Evolutionary conservation across 2,329 filamentous ascomycete species (phyloP), one percentile per base, ranked within the genome.

Genomic region (Aspergillus sp.): DNA sequence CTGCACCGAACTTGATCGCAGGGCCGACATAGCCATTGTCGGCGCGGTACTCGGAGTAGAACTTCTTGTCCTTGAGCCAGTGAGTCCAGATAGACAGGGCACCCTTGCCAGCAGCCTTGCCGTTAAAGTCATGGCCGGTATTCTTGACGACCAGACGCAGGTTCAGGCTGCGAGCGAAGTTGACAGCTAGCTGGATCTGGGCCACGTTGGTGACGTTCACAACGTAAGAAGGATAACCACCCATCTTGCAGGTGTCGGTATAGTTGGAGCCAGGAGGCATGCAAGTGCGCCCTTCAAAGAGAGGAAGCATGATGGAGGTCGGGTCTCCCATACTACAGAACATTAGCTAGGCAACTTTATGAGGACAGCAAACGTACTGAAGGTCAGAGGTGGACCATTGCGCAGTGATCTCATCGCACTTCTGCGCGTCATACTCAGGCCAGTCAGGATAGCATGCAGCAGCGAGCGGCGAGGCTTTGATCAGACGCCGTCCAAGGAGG

Each of bases 61-160:
- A 66, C 3, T 37, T 40, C 46, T 58, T 65, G 40, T 64, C 61
- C 33, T 66, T 68, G 6, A 68, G 49, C 37, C 57, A 47, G 17
- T 69, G 65, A 2, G 63, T 69, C 66, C 65, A 69, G 37, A 69
- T 61, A 3, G 62, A 61, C 31, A 68, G 48, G 3, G 58, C 77
- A 2, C 84, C 84, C 52, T 79, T 80, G n/a, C 86, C 86, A 0
- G 84, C 83, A 1, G 82, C 83, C 57, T 79, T 77, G 14, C 77
- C 80, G 31, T 72, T 74, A 55, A 78, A 82, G 61, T 79, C 77
- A 59, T 81, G 78, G 1, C 79, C 77, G 1, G 79, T 81, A 44
- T 78, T 80, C 62, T 78, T 79, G 19, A 76, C 68, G 6, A 69
- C 69, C 8, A 75, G 57, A 7, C 72, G 73, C 14, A 76, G 66